Conservation (phyloP, 169 alveolate genomes). For the Ophryocystis elektroscirrha region DNA sequence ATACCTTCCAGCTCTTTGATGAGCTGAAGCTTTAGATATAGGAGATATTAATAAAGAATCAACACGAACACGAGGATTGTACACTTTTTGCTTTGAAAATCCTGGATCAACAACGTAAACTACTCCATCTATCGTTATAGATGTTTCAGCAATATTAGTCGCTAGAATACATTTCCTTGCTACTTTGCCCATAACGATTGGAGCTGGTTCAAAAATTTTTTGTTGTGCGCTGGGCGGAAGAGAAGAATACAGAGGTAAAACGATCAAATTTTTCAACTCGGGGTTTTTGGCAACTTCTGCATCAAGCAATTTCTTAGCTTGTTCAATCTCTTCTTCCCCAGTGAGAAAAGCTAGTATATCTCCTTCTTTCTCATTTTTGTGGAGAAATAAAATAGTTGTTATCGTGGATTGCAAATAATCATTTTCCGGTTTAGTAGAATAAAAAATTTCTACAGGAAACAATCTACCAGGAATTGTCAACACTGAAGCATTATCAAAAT, state of each 20-base stretch:
- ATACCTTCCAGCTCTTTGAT: conserved; percentile 86
- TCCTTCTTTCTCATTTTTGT: conserved; percentile 65
- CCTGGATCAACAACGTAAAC: conserved; percentile 99
- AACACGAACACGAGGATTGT: conserved; percentile 90
- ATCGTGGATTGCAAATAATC: conserved; percentile 74
- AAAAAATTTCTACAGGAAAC: conserved; percentile 84
- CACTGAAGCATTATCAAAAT: conserved; percentile 75
- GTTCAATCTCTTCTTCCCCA: conserved; percentile 72
- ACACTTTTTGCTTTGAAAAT: conserved; percentile 89
- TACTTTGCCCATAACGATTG: conserved; percentile 61
- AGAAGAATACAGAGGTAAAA: conserved; percentile 83
- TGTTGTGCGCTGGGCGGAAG: conserved; percentile 83
- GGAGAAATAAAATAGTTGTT: conserved; percentile 65
- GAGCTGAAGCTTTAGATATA: conserved; percentile 88
- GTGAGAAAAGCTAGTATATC: conserved; percentile 76
- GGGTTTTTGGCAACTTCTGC: background rate
- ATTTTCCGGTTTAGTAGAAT: conserved; percentile 73
- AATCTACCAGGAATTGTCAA: conserved; percentile 87
- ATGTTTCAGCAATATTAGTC: conserved; percentile 98
- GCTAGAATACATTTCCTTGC: conserved; percentile 62
- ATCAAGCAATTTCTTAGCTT: conserved; percentile 28
- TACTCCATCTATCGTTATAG: conserved; percentile 96
- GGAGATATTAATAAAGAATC: conserved; percentile 88
- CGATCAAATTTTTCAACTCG: conserved; percentile 23
- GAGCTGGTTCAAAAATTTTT: conserved; percentile 81